Evolutionary conservation across 306 rosid genomes (phyloP).

Genomic region (Coriaria nepalensis): DNA sequence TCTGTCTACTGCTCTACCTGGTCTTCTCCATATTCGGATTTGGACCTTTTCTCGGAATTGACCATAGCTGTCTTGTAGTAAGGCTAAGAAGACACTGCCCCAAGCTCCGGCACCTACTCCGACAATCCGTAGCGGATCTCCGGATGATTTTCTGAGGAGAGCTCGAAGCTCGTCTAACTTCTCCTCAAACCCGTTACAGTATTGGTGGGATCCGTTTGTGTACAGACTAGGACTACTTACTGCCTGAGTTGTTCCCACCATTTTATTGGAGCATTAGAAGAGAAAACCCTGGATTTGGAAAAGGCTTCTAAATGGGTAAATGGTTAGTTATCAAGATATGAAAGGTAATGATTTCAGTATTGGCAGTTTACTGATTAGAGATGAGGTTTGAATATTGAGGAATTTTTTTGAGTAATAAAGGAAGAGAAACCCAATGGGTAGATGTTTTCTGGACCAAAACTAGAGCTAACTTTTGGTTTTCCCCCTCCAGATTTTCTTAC

Average conservation of each 20-base stretch:
- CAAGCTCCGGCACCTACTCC: conserved; percentile 95
- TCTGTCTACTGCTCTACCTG: conserved; percentile 58
- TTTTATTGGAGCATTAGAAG: conserved; percentile 7
- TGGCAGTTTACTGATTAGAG: too few relatives aligned
- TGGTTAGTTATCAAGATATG: too few relatives aligned
- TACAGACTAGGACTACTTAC: conserved; percentile 10
- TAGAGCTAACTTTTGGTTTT: conserved; percentile 4
- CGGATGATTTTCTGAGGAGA: conserved; percentile 31
- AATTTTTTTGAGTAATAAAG: too few relatives aligned
- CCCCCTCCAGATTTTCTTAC: too few relatives aligned
- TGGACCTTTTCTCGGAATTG: conserved; percentile 71
- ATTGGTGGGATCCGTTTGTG: conserved; percentile 52
- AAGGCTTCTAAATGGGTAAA: not conserved
- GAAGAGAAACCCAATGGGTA: conserved; percentile 28
- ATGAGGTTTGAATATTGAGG: too few relatives aligned
- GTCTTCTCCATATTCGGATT: conserved; percentile 75
- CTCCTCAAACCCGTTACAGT: conserved; percentile 46
- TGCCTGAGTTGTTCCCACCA: conserved; percentile 51
- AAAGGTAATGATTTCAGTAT: too few relatives aligned
- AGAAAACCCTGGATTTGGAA: conserved; percentile 13
- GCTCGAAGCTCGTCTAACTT: conserved; percentile 54
- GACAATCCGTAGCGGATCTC: conserved; percentile 74
- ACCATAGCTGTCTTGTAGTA: conserved; percentile 70
- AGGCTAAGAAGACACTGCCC: conserved; percentile 84
- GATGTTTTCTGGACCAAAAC: conserved; percentile 18